phyloP scores from a whole-genome alignment of 805 yeast genomes.

The Ogataea pignaliae region DNA sequence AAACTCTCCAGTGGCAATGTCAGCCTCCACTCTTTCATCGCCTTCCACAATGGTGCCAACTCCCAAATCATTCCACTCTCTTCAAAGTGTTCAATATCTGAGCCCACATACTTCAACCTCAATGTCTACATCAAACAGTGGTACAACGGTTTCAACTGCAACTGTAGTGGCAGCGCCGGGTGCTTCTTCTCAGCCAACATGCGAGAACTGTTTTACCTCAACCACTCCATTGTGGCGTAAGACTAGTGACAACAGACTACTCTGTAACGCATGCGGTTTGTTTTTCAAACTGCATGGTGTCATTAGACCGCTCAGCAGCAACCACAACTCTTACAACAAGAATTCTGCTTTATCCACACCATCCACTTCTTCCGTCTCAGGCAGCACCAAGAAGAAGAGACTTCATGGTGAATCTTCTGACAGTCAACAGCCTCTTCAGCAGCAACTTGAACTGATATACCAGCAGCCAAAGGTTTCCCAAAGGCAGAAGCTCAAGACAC shows the following conservation, averaged over 20 bases:
- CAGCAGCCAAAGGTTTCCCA: neutral
- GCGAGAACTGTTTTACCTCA: slow-evolving; percentile 86
- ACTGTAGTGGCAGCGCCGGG: slow-evolving; percentile 7
- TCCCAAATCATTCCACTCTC: slow-evolving; percentile 8
- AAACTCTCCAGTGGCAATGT: neutral
- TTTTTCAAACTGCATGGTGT: slow-evolving; percentile 83
- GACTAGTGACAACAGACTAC: slow-evolving; percentile 69
- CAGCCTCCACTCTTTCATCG: slow-evolving; percentile 11
- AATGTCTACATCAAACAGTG: slow-evolving; percentile 2
- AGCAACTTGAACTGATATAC: neutral
- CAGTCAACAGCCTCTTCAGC: neutral
- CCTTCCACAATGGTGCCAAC: slow-evolving; percentile 3
- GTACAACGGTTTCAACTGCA: neutral
- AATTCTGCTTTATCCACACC: neutral
- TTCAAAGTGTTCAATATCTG: slow-evolving; percentile 4
- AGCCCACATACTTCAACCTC: slow-evolving; percentile 1
- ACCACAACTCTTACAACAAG: slow-evolving; percentile 4
- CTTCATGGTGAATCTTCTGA: slow-evolving; percentile 5
- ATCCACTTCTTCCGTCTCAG: neutral
- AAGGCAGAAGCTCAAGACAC: slow-evolving; percentile 3
- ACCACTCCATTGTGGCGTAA: slow-evolving; percentile 95
- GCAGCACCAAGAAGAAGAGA: slow-evolving; percentile 7
- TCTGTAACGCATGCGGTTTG: slow-evolving; percentile 92
- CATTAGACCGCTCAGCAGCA: slow-evolving; percentile 27
- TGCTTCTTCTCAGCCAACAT: slow-evolving; percentile 35